Conservation (phyloP, 2,329 filamentous ascomycete genomes). For the Sordariomycetes sp. region DNA sequence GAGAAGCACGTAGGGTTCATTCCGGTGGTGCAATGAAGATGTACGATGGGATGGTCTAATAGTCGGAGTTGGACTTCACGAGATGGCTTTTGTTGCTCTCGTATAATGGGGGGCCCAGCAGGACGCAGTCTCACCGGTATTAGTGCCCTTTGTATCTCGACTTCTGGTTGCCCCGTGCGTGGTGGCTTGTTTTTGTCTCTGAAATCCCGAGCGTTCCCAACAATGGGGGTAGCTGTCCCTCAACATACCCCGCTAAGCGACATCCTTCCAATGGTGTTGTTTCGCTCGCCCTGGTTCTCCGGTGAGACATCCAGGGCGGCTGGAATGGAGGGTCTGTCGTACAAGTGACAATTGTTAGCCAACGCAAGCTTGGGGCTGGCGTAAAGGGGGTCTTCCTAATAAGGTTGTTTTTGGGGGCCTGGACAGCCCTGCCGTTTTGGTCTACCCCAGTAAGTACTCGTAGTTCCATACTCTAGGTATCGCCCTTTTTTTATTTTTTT, state of each 20-base stretch:
- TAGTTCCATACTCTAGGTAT: no score
- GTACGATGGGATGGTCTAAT: no score
- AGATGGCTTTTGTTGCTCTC: no score
- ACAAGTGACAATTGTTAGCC: background rate
- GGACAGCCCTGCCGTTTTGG: background rate
- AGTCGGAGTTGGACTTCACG: no score
- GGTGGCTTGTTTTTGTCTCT: background rate
- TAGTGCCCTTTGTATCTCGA: background rate
- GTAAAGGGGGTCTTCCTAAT: background rate
- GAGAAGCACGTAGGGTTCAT: no score
- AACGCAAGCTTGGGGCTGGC: background rate
- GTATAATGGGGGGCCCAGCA: no score
- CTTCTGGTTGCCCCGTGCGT: background rate
- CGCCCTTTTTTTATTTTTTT: no score
- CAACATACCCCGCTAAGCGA: background rate
- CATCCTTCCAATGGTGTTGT: background rate
- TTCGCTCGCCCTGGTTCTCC: background rate
- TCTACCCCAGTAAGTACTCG: no score
- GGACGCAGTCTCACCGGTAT: no score
- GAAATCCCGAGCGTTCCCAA: slow-evolving; percentile 1
- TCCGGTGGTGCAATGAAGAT: no score
- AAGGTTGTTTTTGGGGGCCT: background rate
- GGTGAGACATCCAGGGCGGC: background rate
- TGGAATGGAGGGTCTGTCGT: no score
- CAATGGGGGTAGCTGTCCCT: slow-evolving; percentile 1